A percentile compares a stretch with the other conserved stretches of the same genome.
Evolutionary conservation across 495 filamentous ascomycete genomes (phyloP).

Genomic region (Penicillium macrosclerotiorum): DNA sequence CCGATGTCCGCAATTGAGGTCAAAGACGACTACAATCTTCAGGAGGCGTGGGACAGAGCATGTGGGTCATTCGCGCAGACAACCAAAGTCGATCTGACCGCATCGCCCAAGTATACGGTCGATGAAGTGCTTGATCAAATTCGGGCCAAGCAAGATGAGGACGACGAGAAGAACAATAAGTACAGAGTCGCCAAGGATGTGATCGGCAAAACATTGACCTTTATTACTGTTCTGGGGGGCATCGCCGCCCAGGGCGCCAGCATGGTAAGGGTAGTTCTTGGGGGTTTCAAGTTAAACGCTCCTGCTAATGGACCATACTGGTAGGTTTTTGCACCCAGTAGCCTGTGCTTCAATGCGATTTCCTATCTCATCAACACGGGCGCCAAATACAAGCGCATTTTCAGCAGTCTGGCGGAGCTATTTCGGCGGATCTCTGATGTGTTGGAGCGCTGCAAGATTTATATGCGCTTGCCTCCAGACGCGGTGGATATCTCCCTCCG

Average conservation of each 20-base stretch:
- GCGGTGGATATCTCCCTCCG: slow-evolving; percentile 22
- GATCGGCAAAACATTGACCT: slow-evolving; percentile 17
- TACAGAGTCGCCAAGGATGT: slow-evolving; percentile 18
- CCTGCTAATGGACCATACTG: neutral
- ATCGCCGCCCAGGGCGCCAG: slow-evolving; percentile 22
- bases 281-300: neutral
- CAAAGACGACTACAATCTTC: slow-evolving; percentile 21
- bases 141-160: slow-evolving; percentile 14
- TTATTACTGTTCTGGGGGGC: slow-evolving; percentile 16
- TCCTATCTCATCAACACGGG: slow-evolving; percentile 23
- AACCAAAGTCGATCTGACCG: slow-evolving; percentile 18
- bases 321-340: slow-evolving; percentile 22
- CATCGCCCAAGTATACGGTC: slow-evolving; percentile 9
- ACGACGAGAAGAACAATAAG: slow-evolving; percentile 17
- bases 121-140: slow-evolving; percentile 23
- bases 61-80: slow-evolving; percentile 18
- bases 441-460: slow-evolving; percentile 27
- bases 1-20: no score
- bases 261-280: slow-evolving; percentile 9
- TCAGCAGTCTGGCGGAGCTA: slow-evolving; percentile 24
- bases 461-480: slow-evolving; percentile 20
- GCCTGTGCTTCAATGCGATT: slow-evolving; percentile 27
- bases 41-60: slow-evolving; percentile 19
- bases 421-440: slow-evolving; percentile 25
- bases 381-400: slow-evolving; percentile 29